Conservation (phyloP, 257 asterid genomes). For the Verbena officinalis region DNA sequence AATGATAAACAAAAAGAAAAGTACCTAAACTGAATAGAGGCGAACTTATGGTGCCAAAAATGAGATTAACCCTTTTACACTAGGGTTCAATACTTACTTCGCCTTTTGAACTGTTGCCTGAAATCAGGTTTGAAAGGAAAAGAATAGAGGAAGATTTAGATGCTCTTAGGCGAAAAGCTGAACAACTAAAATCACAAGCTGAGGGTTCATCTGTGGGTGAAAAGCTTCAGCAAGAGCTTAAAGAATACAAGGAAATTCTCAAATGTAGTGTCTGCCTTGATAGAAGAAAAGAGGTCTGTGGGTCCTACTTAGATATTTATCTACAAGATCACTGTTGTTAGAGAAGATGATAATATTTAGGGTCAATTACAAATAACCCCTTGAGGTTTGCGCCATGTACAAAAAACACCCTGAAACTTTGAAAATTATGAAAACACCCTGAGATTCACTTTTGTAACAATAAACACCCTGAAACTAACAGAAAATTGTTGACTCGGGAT, state of each 20-base stretch:
- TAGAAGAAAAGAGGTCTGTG: constrained; percentile 85
- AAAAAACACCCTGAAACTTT: too few relatives aligned
- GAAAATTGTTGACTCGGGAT: too few relatives aligned
- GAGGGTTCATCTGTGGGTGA: constrained; percentile 72
- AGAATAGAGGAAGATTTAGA: constrained; percentile 87
- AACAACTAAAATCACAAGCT: constrained; percentile 52
- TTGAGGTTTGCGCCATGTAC: too few relatives aligned
- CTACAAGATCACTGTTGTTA: neutral
- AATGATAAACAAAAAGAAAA: too few relatives aligned
- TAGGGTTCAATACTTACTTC: neutral
- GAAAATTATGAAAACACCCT: too few relatives aligned
- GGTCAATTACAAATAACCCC: too few relatives aligned
- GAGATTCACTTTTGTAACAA: too few relatives aligned
- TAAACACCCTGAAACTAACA: too few relatives aligned
- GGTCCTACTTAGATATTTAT: neutral
- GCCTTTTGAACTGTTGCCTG: constrained; percentile 15
- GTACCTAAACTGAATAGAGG: too few relatives aligned
- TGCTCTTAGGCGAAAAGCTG: constrained; percentile 64
- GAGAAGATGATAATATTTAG: constrained; percentile 20
- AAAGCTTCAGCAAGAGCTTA: constrained; percentile 82
- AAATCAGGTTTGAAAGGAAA: constrained; percentile 73
- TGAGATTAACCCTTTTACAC: neutral
- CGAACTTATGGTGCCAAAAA: too few relatives aligned
- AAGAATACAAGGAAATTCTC: constrained; percentile 85
- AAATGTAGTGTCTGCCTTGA: constrained; percentile 91